These are phyloP conservation scores for Pseudogymnoascus sp. DNA, from an alignment of 2,329 filamentous ascomycete species.

Conservation along the genomic window DNA sequence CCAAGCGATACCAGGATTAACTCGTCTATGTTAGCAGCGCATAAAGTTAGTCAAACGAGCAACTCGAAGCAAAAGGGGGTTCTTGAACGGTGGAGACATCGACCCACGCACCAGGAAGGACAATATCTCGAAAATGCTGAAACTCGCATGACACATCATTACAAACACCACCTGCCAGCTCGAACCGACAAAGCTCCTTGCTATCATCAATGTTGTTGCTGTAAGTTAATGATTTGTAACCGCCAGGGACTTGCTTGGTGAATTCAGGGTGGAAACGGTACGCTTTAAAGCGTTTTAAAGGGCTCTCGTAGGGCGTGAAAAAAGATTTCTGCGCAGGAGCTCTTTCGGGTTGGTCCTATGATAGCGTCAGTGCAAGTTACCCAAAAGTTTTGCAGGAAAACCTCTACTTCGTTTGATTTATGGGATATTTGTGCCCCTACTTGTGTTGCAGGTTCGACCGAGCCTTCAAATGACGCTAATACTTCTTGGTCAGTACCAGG, in stretches of 20 bases:
- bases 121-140: conserved; percentile 73
- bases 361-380: conserved; percentile 5
- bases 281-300: conserved; percentile 72
- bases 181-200: conserved; percentile 66
- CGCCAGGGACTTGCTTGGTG: conserved; percentile 58
- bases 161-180: conserved; percentile 62
- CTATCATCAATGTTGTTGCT: conserved; percentile 79
- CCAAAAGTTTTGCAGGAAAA: background rate
- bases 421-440: background rate
- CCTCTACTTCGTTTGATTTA: conserved; percentile 1
- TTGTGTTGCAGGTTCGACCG: background rate
- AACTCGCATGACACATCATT: conserved; percentile 63
- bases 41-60: conserved; percentile 9
- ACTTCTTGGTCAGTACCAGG: background rate
- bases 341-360: background rate
- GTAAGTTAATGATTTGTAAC: conserved; percentile 84
- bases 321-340: background rate
- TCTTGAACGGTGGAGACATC: conserved; percentile 14
- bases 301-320: conserved; percentile 67
- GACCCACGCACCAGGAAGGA: conserved; percentile 62
- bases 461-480: background rate
- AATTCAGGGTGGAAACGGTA: conserved; percentile 86
- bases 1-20: conserved; percentile 66
- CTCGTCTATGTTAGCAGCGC: conserved; percentile 47
- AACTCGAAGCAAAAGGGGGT: conserved; percentile 22